Evolutionary conservation across 371 early-diverging fungal genomes (phyloP), one percentile per base, ranked within the genome.

Genomic region (Apophysomyces ossiformis): DNA sequence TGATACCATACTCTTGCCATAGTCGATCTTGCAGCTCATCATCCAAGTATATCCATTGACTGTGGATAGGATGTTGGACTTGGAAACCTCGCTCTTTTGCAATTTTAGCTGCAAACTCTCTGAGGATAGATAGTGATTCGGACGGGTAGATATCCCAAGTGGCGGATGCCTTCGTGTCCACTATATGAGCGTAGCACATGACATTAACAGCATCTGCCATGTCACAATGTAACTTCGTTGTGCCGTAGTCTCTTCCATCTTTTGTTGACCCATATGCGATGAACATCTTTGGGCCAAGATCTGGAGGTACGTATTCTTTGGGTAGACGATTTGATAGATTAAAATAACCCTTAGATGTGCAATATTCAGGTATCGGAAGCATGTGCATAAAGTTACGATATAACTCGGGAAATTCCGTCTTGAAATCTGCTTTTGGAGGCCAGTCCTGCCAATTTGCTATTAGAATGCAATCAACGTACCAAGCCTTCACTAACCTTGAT

Each of bases 281-380:
- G 68, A 91, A 90, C 86, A 93, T 84, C 70, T 91, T 92, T 0
- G 92, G 92, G 0, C 92, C 90, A 5, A 90, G 78, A 63, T 92
- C 90, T 0, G 92, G 89, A 4, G 87, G 84, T 18, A 87, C 70
- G 56, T 70, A 72, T n/a, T 62, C 66, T 1, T 65, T 68, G 0
- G 91, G 89, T 9, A 92, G 68, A 6, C 85, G 81, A 21, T 78
- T 84, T 0, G 84, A 85, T 43, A 94, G 58, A 65, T 94, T 94
- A 32, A 82, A 77, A 1, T 38, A 39, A 4, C 93, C 94, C 8
- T 57, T 60, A 3, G 79, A 83, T 5, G 75, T 69, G 5, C 88
- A 86, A 70, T 91, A 91, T 37, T 83, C 84, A 12, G 72, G 76
- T 32, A 88, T 75, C 1, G 93, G 92, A 37, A 92, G 64, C 1